A percentile compares a stretch with the other conserved stretches of the same genome.
phyloP scores from a whole-genome alignment of 176 grass and related monocot species.

The Aegilops umbellulata region DNA sequence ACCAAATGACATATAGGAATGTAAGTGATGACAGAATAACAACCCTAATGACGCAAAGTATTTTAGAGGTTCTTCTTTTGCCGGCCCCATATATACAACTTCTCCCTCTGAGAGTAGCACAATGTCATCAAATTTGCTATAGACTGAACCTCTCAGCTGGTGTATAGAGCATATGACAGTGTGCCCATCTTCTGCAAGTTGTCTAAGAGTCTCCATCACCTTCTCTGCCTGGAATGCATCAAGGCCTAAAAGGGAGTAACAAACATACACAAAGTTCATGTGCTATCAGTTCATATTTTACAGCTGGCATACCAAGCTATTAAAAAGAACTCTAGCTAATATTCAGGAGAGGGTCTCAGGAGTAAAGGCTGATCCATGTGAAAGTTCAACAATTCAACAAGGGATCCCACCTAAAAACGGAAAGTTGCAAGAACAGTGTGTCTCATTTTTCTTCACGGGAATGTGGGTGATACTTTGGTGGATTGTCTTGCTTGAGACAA shows the following conservation, averaged over 20 bases:
- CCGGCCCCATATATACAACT: slow-evolving; percentile 80
- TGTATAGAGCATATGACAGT: slow-evolving; percentile 98
- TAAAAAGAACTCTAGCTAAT: neutral
- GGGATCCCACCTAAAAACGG: neutral
- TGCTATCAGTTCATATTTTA: neutral
- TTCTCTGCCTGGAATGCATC: slow-evolving; percentile 99
- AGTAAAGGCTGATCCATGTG: neutral
- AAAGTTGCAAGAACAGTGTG: neutral
- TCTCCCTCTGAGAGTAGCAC: slow-evolving; percentile 80
- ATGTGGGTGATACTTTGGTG: too few relatives aligned
- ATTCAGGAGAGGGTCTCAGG: neutral
- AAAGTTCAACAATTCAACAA: neutral
- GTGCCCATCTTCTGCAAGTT: slow-evolving; percentile 91
- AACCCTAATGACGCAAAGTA: slow-evolving; percentile 84
- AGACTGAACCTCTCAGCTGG: slow-evolving; percentile 90
- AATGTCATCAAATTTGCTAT: slow-evolving; percentile 98
- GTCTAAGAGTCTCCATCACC: slow-evolving; percentile 95
- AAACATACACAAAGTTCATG: too few relatives aligned
- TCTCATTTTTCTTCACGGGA: neutral
- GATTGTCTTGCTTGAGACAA: too few relatives aligned
- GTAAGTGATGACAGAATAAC: slow-evolving; percentile 29
- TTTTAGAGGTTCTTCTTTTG: slow-evolving; percentile 78
- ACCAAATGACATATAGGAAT: neutral
- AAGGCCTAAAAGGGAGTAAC: slow-evolving; percentile 75
- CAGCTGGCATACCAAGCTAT: neutral